Evolutionary conservation across 2,329 filamentous ascomycete species (phyloP).

Genomic region (Aquanectria penicillioides): DNA sequence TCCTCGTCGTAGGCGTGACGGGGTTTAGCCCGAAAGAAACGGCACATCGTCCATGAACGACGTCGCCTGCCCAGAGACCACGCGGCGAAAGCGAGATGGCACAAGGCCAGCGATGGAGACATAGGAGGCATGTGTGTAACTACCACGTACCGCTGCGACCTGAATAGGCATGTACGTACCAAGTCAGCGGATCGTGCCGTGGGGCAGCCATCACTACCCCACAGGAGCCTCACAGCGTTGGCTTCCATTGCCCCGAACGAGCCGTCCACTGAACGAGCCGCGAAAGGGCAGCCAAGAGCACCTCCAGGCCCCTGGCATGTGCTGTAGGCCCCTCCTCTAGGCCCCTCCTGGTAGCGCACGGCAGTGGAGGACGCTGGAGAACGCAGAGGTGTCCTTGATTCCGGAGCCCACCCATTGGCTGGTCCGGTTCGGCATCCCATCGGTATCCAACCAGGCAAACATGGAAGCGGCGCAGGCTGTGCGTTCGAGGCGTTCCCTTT

Average conservation of each 20-base stretch:
- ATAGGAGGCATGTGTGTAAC: neutral
- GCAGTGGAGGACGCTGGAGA: neutral
- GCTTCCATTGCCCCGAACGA: slow-evolving; percentile 40
- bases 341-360: neutral
- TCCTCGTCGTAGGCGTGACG: no score
- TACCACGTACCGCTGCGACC: no score
- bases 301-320: no score
- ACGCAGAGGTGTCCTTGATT: slow-evolving; percentile 8
- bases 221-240: slow-evolving; percentile 25
- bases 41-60: no score
- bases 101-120: no score
- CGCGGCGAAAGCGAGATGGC: no score
- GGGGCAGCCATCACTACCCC: slow-evolving; percentile 11
- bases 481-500: neutral
- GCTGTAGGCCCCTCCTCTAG: no score
- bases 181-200: slow-evolving; percentile 15
- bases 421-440: slow-evolving; percentile 19
- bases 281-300: no score
- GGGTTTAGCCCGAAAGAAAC: no score
- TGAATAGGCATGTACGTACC: slow-evolving; percentile 4
- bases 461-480: slow-evolving; percentile 9
- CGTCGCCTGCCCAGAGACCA: no score
- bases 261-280: neutral
- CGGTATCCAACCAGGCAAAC: slow-evolving; percentile 8
- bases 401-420: slow-evolving; percentile 20